Evolutionary conservation across 1,284 basidiomycete genomes (phyloP), one percentile per base, ranked within the genome.

Genomic region (Fistulina hepatica): DNA sequence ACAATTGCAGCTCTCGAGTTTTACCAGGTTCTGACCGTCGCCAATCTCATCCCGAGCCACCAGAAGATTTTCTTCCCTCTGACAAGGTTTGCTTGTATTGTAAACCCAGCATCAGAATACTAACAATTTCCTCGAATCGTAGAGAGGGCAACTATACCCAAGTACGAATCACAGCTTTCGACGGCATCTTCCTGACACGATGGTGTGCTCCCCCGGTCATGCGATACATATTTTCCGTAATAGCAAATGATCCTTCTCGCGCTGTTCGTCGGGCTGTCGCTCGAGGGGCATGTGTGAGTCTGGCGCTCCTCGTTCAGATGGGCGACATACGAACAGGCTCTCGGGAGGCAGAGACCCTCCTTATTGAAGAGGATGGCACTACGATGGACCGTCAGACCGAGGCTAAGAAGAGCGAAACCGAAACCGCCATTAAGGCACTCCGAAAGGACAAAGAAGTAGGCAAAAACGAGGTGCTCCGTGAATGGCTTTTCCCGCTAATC

Each of bases 81-180:
- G 51, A 95, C 94, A 31, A 73, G 93, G 81, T 93, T 47, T 43
- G 73, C 60, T 36, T 16, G 28, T 40, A 34, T 25, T 17, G 7
- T n/a, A 27, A 9, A 33, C 27, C 17, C 17, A 31, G n/a, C n/a
- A n/a, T 28, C 3, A 12, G 20, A 41, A 10, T 25, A 33, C 26
- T 42, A 21, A 17, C 35, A 20, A 23, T 20, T 40, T 43, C 37
- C 39, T 36, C 11, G 34, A 15, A 7, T 37, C 23, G 20, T 31
- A 91, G 91, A 16, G 89, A 94, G 58, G 93, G 92, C 30, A 95
- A 95, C 54, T 93, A 86, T 50, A 81, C 81, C 4, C 85, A 91
- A 49, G 81, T 98, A 22, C 83, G 95, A 21, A 71, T 91, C 36
- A 78, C 86, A 3, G 94, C 95, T 3, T 93, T 98, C 50, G 92